Evolutionary conservation across 306 rosid species (phyloP).

Genomic region (Lithocarpus polystachyus): DNA sequence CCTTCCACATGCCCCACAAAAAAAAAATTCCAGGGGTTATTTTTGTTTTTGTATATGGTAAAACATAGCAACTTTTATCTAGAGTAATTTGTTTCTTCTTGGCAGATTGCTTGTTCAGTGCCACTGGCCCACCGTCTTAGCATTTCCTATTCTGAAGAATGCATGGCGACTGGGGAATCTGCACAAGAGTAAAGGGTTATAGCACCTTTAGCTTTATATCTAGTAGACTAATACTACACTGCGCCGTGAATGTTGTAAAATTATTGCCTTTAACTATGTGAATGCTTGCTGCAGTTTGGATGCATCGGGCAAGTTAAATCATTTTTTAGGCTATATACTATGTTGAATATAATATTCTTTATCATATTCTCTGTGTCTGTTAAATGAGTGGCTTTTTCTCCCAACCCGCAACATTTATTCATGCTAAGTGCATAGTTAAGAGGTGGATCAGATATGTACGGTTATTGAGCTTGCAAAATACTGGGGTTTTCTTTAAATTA

Average conservation of each 20-base stretch:
- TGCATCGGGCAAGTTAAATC: neutral
- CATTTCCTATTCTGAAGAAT: slow-evolving; percentile 10
- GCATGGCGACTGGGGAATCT: slow-evolving; percentile 12
- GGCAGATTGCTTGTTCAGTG: slow-evolving; percentile 21
- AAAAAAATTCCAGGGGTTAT: neutral
- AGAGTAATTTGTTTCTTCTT: neutral
- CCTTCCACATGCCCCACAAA: too few relatives aligned
- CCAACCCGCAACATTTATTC: too few relatives aligned
- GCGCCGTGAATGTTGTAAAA: neutral
- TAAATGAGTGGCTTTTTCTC: too few relatives aligned
- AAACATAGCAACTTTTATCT: neutral
- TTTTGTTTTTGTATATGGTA: neutral
- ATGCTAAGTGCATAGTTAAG: too few relatives aligned
- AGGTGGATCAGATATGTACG: too few relatives aligned
- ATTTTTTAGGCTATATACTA: neutral
- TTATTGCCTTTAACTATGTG: neutral
- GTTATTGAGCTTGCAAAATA: too few relatives aligned
- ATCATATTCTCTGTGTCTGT: neutral
- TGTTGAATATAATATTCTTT: neutral
- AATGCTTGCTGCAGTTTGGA: neutral
- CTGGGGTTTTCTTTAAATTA: too few relatives aligned
- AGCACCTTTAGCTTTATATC: neutral
- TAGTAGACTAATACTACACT: neutral
- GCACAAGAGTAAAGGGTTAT: slow-evolving; percentile 12
- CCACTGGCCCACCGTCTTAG: neutral